These are phyloP conservation scores for Zea mays DNA, from an alignment of 176 grass and related monocot species.

Conservation along the genomic window Zm-B73-REFERENCE-NAM-5.0 NC_050100.1:207321001-207321500, in stretches of 20 bases:
- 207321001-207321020: not conserved
- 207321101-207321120: not conserved
- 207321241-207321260: conserved; percentile 92
- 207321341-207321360: conserved; percentile 55
- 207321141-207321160: not conserved
- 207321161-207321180: conserved; percentile 4
- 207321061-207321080: not conserved
- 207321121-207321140: not conserved
- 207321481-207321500: conserved; percentile 55
- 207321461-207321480: conserved; percentile 88
- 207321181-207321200: conserved; percentile 5
- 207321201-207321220: not conserved
- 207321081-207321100: conserved; percentile 22
- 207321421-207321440: conserved; percentile 85
- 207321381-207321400: conserved; percentile 68
- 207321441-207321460: conserved; percentile 91
- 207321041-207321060: not conserved
- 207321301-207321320: conserved; percentile 65
- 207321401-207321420: conserved; percentile 94
- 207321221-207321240: conserved; percentile 51
- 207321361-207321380: conserved; percentile 61
- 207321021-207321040: not conserved
- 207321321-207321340: conserved; percentile 56
- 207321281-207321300: conserved; percentile 82
- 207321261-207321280: conserved; percentile 81